Percentiles rank a stretch among this genome's conserved stretches.
Evolutionary conservation across 495 filamentous ascomycete species (phyloP).

Genomic region (Talaromyces stipitatus): DNA sequence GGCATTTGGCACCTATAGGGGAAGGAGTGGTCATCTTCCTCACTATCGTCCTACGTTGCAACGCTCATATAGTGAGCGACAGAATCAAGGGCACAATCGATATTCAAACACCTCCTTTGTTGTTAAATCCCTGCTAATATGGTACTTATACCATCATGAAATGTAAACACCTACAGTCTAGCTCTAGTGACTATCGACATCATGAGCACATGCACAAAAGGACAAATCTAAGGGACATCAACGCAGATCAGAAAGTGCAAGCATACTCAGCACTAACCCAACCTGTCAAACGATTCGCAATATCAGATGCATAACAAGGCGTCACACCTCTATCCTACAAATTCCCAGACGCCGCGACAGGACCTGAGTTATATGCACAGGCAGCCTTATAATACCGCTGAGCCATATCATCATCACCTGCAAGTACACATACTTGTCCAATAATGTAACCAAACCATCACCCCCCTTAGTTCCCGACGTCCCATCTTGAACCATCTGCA

Average conservation of each 20-base stretch:
- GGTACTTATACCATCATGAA: too few species aligned
- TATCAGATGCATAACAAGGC: conserved; percentile 47
- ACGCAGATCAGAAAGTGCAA: background rate
- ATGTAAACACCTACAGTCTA: background rate
- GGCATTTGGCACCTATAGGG: too few species aligned
- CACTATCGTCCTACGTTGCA: too few species aligned
- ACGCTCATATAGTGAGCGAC: too few species aligned
- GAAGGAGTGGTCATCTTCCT: too few species aligned
- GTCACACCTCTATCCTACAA: conserved; percentile 42
- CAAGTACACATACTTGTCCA: conserved; percentile 9
- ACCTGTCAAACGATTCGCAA: conserved; percentile 49
- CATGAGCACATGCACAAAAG: background rate
- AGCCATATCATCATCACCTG: conserved; percentile 16
- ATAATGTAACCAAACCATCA: conserved; percentile 32
- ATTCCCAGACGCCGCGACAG: conserved; percentile 34
- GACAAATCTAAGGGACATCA: background rate
- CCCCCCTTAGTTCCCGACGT: conserved; percentile 28
- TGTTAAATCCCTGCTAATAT: too few species aligned
- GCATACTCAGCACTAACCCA: conserved; percentile 22
- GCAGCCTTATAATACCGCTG: conserved; percentile 41
- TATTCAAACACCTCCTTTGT: too few species aligned
- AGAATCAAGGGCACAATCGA: too few species aligned
- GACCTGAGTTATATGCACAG: conserved; percentile 51
- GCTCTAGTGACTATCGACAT: background rate
- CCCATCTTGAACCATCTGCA: conserved; percentile 43